These are phyloP conservation scores for Cyamopsis tetragonoloba DNA, from an alignment of 306 rosid genomes.

Conservation along the genomic window DNA sequence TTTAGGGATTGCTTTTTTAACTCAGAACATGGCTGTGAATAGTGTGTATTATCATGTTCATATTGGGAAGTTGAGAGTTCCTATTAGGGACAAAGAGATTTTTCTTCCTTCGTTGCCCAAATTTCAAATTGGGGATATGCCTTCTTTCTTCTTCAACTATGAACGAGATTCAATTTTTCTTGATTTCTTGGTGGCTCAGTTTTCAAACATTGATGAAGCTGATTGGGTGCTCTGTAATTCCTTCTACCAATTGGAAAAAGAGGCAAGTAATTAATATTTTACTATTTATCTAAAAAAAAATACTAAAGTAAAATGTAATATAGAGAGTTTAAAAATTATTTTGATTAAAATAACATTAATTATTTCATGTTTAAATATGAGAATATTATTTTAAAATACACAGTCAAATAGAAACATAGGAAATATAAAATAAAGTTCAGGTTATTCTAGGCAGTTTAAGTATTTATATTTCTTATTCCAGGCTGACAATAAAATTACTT, in stretches of 20 bases:
- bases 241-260: constrained; percentile 1
- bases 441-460: no score
- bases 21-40: constrained; percentile 9
- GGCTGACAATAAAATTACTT: no score
- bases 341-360: no score
- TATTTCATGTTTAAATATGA: no score
- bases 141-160: background rate
- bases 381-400: no score
- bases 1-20: background rate
- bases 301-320: no score
- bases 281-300: no score
- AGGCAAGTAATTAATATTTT: no score
- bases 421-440: no score
- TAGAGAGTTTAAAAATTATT: no score
- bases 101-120: background rate
- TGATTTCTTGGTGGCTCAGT: background rate
- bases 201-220: background rate
- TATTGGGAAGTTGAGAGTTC: background rate
- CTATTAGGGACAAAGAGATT: background rate
- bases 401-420: no score
- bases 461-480: no score
- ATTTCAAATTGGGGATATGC: background rate
- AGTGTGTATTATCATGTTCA: background rate
- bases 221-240: constrained; percentile 15
- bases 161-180: background rate